Conservation (phyloP, 768 basidiomycete genomes). For the Boletus subparvulus region DNA sequence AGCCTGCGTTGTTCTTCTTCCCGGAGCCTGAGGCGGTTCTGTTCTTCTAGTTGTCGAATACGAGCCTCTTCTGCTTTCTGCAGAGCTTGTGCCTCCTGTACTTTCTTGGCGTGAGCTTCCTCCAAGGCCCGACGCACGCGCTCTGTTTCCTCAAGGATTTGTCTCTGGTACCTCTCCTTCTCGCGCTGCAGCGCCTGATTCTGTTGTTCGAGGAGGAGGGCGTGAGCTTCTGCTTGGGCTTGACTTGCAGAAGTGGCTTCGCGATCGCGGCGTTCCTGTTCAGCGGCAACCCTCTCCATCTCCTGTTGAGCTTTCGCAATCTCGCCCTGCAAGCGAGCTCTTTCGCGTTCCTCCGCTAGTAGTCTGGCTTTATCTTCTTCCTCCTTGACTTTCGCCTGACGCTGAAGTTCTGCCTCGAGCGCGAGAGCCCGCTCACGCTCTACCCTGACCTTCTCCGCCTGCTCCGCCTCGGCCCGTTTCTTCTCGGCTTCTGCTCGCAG, state of each 20-base stretch:
- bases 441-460: slow-evolving; percentile 24
- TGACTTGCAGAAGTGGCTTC: slow-evolving; percentile 25
- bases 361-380: slow-evolving; percentile 27
- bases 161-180: slow-evolving; percentile 25
- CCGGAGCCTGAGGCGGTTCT: slow-evolving; percentile 26
- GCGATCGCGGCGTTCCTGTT: slow-evolving; percentile 26
- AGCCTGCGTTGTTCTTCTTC: slow-evolving; percentile 31
- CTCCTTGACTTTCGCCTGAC: slow-evolving; percentile 21
- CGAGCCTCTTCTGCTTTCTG: slow-evolving; percentile 27
- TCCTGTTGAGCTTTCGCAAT: slow-evolving; percentile 28
- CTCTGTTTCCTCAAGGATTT: slow-evolving; percentile 26
- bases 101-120: slow-evolving; percentile 29
- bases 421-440: slow-evolving; percentile 33
- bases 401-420: slow-evolving; percentile 30
- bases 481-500: slow-evolving; percentile 23
- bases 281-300: slow-evolving; percentile 23
- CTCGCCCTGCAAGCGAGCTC: slow-evolving; percentile 28
- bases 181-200: slow-evolving; percentile 21
- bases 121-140: slow-evolving; percentile 25
- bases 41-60: slow-evolving; percentile 26
- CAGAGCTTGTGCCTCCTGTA: slow-evolving; percentile 17
- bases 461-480: slow-evolving; percentile 21
- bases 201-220: slow-evolving; percentile 24
- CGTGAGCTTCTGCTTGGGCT: slow-evolving; percentile 28
- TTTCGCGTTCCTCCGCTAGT: slow-evolving; percentile 30